Evolutionary conservation across 495 filamentous ascomycete genomes (phyloP), one percentile per base, ranked within the genome.

Genomic region (Cenococcum geophilum): DNA sequence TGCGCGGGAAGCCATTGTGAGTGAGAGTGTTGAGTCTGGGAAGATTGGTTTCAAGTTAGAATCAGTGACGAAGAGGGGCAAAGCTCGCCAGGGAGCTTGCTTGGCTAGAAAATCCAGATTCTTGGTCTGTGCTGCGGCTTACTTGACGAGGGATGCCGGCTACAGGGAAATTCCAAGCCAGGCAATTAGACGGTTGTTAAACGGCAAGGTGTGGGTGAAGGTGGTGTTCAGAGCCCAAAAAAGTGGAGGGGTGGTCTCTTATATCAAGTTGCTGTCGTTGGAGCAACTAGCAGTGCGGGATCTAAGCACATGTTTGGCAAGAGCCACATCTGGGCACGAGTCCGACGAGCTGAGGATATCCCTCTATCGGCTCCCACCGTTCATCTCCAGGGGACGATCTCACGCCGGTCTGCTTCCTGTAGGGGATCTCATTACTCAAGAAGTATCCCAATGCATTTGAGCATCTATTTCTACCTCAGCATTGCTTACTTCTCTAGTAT

Each of bases 1-100:
- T 9, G 87, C 86, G 67, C 80, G 82, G 60, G 83, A 75, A 58
- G 87, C 83, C 89, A 92, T 93, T 73, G 70, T 87, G 72, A 48
- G 55, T 56, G 53, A 5, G 20, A 61, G 18, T n/a, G 22, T 14
- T 27, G 5, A 48, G 51, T 36, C 5, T 32, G 49, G 20, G 36
- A 20, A 53, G 22, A 32, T 22, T 37, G 12, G 37, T 27, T 43
- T 40, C 47, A 35, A 42, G 25, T 47, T 62, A 22, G 51, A 36
- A 36, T n/a, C 49, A 32, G 47, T 34, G 47, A 49, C 58, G 40
- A 27, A 40, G 21, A 55, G 14, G 18, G 32, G 43, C 10, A 25
- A 66, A 40, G 8, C 47, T 59, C 50, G 6, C n/a, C 37, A 56
- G 37, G 52, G 27, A 32, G 51, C 22, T n/a, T 42, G n/a, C 56